Base-by-base conservation (phyloP, 352 stramenopile species). In the Globisporangium acanthophoron region DNA sequence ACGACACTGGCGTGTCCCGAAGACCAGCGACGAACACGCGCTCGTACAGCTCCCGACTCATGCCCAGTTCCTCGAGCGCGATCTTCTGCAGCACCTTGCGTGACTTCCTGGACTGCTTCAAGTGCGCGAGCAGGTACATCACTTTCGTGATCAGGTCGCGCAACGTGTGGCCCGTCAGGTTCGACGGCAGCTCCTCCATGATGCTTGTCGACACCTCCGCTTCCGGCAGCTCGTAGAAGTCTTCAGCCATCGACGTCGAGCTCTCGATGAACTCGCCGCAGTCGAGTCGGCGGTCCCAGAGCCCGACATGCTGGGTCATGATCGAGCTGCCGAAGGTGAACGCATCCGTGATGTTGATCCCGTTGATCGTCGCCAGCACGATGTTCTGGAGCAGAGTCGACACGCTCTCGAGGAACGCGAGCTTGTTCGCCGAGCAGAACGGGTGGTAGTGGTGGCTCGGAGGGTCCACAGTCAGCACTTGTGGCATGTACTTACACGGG, bases 61-160 rank as follows among this genome's bases (percentile, higher is more conserved):
- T 75, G n/a, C 59, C 62, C 27, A 74, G 74, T n/a, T 87, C 70
- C 6, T 78, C 67, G 13, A 87, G 21, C 24, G 80, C 66, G 18
- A 90, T 65, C 35, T 61, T 72, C 21, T 66, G 69, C 39, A 90
- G 58, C 16, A 87, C 71, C 9, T 44, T 45, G 29, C 78, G 71
- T 9, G 78, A 84, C 5, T 40, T 64, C 31, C 66, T 56, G 1
- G 74, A 84, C 51, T 85, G 66, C 57, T 90, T 90, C 40, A 88
- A 78, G 56, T 90, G 80, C 13, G 78, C 80, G 40, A 88, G 33
- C 24, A 90, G 33, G 54, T 87, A 78, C 46, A 88, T 68, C 16
- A 85, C 63, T 52, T 90, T 90, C 54, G 77, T 66, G 13, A 90
- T 66, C 3, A 90, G 58, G 45, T 90, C 80, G 18, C 73, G 78